A percentile compares a stretch with the other conserved stretches of the same genome.
These are phyloP conservation scores for Pleurotus djamor DNA, from an alignment of 768 basidiomycete genomes.

Conservation along the genomic window DNA sequence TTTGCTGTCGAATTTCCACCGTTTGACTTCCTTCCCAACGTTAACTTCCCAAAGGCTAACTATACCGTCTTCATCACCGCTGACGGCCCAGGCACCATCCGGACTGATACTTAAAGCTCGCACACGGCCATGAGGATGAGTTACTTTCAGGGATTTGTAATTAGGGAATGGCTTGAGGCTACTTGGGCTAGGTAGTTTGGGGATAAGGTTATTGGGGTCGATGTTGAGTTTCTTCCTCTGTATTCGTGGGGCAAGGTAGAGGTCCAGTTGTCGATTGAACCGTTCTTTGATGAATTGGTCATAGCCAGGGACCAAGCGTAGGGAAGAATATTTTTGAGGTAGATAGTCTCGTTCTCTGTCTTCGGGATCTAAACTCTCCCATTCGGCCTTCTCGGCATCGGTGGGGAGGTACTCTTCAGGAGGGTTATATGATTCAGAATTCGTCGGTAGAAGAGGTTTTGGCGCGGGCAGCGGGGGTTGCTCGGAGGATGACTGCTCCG, in stretches of 20 bases:
- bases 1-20: slow-evolving; percentile 80
- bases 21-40: slow-evolving; percentile 84
- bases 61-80: slow-evolving; percentile 86
- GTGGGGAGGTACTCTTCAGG: slow-evolving; percentile 95
- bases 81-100: slow-evolving; percentile 88
- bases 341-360: slow-evolving; percentile 90
- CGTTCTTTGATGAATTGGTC: slow-evolving; percentile 90
- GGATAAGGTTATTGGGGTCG: slow-evolving; percentile 88
- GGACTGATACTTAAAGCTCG: slow-evolving; percentile 81
- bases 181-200: slow-evolving; percentile 90
- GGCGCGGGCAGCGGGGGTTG: slow-evolving; percentile 92
- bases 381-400: slow-evolving; percentile 75
- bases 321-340: slow-evolving; percentile 78
- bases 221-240: slow-evolving; percentile 87
- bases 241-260: slow-evolving; percentile 94
- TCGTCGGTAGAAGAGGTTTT: slow-evolving; percentile 83
- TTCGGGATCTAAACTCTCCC: slow-evolving; percentile 82
- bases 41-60: slow-evolving; percentile 91
- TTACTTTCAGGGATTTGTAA: slow-evolving; percentile 70
- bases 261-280: slow-evolving; percentile 90
- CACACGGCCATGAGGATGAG: slow-evolving; percentile 65
- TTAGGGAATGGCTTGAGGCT: slow-evolving; percentile 94
- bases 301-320: slow-evolving; percentile 92
- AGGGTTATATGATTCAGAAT: slow-evolving; percentile 98
- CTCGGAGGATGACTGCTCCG: slow-evolving; percentile 67